Conservation (phyloP, 805 yeast genomes). For the Ogataea kodamae region DNA sequence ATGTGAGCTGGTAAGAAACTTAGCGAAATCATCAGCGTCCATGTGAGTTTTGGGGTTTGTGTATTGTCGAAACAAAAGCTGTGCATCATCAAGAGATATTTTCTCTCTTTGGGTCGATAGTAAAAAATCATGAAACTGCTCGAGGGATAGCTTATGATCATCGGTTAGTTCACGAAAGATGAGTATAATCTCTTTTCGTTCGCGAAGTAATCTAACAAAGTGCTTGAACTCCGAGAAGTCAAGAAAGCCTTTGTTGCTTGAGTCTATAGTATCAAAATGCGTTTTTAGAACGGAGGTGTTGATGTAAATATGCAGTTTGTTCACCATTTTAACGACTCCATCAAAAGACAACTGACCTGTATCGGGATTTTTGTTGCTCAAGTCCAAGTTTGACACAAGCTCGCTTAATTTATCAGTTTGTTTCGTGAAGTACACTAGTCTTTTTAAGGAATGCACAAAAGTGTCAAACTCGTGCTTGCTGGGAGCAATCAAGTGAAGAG, state of each 20-base stretch:
- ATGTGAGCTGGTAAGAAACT: slow-evolving; percentile 33
- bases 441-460: slow-evolving; percentile 51
- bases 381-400: slow-evolving; percentile 50
- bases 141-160: slow-evolving; percentile 23
- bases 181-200: slow-evolving; percentile 54
- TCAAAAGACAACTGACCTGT: slow-evolving; percentile 49
- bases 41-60: slow-evolving; percentile 23
- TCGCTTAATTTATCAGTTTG: slow-evolving; percentile 52
- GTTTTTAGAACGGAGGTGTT: slow-evolving; percentile 46
- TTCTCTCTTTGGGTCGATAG: slow-evolving; percentile 46
- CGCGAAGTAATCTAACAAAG: slow-evolving; percentile 67
- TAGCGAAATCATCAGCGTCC: slow-evolving; percentile 27
- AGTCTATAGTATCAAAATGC: slow-evolving; percentile 55
- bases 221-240: slow-evolving; percentile 70
- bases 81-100: slow-evolving; percentile 23
- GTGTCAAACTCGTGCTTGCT: slow-evolving; percentile 48
- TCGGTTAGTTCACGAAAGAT: slow-evolving; percentile 30
- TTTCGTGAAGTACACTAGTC: slow-evolving; percentile 53
- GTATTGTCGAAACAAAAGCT: slow-evolving; percentile 38
- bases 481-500: slow-evolving; percentile 73
- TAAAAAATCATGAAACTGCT: slow-evolving; percentile 44
- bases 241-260: slow-evolving; percentile 46
- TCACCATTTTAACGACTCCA: slow-evolving; percentile 64
- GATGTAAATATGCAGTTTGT: slow-evolving; percentile 68
- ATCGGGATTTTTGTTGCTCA: slow-evolving; percentile 45